A percentile compares a stretch with the other conserved stretches of the same genome.
Conservation (phyloP, 495 filamentous ascomycete genomes). For the Aspergillus panamensis region DNA sequence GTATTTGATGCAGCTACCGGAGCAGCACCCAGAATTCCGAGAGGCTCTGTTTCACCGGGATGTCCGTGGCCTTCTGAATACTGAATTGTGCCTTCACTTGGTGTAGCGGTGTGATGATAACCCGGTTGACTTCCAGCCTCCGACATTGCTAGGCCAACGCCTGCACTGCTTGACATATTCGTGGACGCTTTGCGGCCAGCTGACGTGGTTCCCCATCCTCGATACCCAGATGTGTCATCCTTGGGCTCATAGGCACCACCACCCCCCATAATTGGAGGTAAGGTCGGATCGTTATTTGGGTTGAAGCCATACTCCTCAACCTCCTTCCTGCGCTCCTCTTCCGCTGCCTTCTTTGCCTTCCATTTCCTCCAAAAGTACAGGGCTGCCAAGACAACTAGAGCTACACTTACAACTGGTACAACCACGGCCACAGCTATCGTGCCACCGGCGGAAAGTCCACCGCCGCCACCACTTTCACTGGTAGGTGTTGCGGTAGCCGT, state of each 20-base stretch:
- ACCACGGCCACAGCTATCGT: constrained; percentile 92
- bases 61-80: constrained; percentile 65
- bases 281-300: constrained; percentile 84
- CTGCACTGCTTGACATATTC: constrained; percentile 75
- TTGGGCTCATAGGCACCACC: constrained; percentile 53
- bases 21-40: constrained; percentile 69
- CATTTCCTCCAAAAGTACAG: constrained; percentile 85
- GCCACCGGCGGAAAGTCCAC: constrained; percentile 51
- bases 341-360: constrained; percentile 77
- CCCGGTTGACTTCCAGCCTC: constrained; percentile 56
- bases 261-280: constrained; percentile 58
- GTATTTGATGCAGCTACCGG: constrained; percentile 60
- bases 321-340: constrained; percentile 86
- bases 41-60: constrained; percentile 67
- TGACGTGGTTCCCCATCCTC: constrained; percentile 94
- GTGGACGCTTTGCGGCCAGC: constrained; percentile 79
- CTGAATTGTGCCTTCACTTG: constrained; percentile 60
- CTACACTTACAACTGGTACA: constrained; percentile 86
- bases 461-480: constrained; percentile 34
- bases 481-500: constrained; percentile 27
- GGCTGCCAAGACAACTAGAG: constrained; percentile 68
- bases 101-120: constrained; percentile 60
- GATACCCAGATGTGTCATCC: constrained; percentile 76
- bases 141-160: constrained; percentile 67
- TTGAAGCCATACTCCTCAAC: constrained; percentile 96